Percentiles rank a stretch among this genome's conserved stretches.
These are phyloP conservation scores for Tuber brumale DNA, from an alignment of 495 filamentous ascomycete genomes.

Conservation along the genomic window DNA sequence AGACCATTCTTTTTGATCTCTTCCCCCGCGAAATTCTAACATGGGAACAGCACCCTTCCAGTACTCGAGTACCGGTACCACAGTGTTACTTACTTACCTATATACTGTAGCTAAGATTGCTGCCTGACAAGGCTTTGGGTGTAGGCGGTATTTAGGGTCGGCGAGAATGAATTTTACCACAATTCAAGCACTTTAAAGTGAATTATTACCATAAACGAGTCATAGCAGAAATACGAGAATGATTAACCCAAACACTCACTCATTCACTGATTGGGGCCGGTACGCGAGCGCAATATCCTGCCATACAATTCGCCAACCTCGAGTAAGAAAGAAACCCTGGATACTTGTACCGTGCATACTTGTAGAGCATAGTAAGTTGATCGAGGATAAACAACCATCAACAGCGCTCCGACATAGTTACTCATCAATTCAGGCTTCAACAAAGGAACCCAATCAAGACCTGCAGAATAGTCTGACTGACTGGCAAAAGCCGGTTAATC, in stretches of 20 bases:
- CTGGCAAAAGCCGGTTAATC: neutral
- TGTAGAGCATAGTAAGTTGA: neutral
- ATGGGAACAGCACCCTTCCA: neutral
- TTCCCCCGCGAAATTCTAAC: neutral
- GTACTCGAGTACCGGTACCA: neutral
- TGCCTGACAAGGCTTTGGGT: neutral
- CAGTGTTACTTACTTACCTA: neutral
- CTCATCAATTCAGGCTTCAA: neutral
- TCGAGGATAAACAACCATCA: neutral
- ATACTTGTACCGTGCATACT: neutral
- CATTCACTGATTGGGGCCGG: neutral
- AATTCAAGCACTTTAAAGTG: neutral
- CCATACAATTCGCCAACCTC: neutral
- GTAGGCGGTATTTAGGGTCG: neutral
- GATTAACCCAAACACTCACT: neutral
- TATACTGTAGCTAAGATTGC: neutral
- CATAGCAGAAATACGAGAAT: neutral
- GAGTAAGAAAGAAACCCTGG: neutral
- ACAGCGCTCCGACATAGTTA: neutral
- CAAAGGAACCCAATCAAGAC: neutral
- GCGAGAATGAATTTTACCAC: neutral
- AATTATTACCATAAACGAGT: neutral
- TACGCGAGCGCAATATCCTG: neutral
- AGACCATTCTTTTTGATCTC: constrained; percentile 9
- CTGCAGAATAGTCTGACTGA: neutral